A percentile compares a stretch with the other conserved stretches of the same genome.
These are phyloP conservation scores for Mycosphaerelloides madeirae DNA, from an alignment of 2,329 filamentous ascomycete genomes.

Conservation along the genomic window DNA sequence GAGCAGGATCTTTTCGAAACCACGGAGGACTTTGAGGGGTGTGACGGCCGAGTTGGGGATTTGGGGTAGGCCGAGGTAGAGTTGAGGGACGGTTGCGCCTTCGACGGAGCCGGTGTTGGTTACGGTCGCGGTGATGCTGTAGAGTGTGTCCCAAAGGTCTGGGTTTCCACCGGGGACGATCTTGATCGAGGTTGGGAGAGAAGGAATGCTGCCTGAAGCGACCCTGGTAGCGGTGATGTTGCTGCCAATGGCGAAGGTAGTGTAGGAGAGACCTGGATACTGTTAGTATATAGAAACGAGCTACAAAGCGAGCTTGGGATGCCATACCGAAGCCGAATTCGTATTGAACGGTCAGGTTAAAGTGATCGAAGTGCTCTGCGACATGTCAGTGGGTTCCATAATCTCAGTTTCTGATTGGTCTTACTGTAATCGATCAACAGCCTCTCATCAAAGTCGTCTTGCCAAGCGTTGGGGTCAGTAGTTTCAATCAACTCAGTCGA, in stretches of 20 bases:
- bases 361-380: constrained; percentile 42
- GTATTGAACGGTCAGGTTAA: constrained; percentile 30
- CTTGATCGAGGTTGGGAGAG: constrained; percentile 13
- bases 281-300: background rate
- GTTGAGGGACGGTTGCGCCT: constrained; percentile 51
- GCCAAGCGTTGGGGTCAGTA: constrained; percentile 39
- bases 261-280: constrained; percentile 23
- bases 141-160: constrained; percentile 59
- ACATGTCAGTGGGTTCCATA: background rate
- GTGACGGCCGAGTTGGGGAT: constrained; percentile 40
- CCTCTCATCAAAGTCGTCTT: constrained; percentile 50
- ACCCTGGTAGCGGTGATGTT: constrained; percentile 10
- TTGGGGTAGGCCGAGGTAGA: constrained; percentile 40
- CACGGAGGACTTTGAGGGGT: constrained; percentile 27
- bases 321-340: constrained; percentile 27
- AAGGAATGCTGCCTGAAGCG: constrained; percentile 9
- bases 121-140: constrained; percentile 52
- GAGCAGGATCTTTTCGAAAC: constrained; percentile 37
- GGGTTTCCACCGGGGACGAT: constrained; percentile 24
- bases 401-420: background rate
- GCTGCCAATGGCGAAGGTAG: constrained; percentile 21
- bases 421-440: constrained; percentile 51
- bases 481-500: constrained; percentile 33
- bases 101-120: constrained; percentile 58
- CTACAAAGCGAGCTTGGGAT: background rate